Conservation (phyloP, 2,329 filamentous ascomycete species). For the Phialophora expanda region DNA sequence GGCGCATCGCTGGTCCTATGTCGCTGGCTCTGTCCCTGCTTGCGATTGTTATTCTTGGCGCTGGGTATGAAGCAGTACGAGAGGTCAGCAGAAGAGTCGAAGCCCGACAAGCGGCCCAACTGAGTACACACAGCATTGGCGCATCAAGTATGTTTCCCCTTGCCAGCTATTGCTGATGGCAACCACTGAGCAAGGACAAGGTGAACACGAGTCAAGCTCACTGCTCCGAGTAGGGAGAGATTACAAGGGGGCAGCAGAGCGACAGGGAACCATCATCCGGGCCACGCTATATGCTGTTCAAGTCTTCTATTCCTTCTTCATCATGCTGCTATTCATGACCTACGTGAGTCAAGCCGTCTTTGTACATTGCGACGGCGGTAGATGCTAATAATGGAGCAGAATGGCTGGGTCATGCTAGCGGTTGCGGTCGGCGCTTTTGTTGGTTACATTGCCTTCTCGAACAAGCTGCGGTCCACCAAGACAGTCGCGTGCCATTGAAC, state of each 20-base stretch:
- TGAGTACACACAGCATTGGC: conserved; percentile 23
- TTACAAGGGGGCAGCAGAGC: conserved; percentile 64
- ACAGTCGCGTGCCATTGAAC: conserved; percentile 86
- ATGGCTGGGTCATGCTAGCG: conserved; percentile 94
- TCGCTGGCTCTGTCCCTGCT: conserved; percentile 82
- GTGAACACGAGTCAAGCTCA: conserved; percentile 64
- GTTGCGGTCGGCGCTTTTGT: conserved; percentile 87
- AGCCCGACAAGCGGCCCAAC: conserved; percentile 49
- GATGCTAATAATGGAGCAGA: conserved; percentile 47
- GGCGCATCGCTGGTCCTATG: conserved; percentile 77
- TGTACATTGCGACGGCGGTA: not conserved
- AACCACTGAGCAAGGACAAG: conserved; percentile 35
- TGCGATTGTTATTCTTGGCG: conserved; percentile 78
- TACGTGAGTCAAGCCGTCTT: conserved; percentile 56
- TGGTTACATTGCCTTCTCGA: conserved; percentile 83
- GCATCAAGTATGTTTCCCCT: conserved; percentile 36
- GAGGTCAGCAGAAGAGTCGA: conserved; percentile 80
- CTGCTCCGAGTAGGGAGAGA: conserved; percentile 75
- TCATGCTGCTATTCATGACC: conserved; percentile 99
- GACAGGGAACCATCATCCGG: conserved; percentile 77
- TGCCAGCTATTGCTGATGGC: conserved; percentile 12
- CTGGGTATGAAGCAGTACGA: conserved; percentile 91
- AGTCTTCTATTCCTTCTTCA: conserved; percentile 98
- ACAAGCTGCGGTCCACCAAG: conserved; percentile 73
- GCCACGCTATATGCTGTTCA: conserved; percentile 85